Evolutionary conservation across 2,329 filamentous ascomycete genomes (phyloP), one percentile per base, ranked within the genome.

Genomic region (Aspergillus sp.): DNA sequence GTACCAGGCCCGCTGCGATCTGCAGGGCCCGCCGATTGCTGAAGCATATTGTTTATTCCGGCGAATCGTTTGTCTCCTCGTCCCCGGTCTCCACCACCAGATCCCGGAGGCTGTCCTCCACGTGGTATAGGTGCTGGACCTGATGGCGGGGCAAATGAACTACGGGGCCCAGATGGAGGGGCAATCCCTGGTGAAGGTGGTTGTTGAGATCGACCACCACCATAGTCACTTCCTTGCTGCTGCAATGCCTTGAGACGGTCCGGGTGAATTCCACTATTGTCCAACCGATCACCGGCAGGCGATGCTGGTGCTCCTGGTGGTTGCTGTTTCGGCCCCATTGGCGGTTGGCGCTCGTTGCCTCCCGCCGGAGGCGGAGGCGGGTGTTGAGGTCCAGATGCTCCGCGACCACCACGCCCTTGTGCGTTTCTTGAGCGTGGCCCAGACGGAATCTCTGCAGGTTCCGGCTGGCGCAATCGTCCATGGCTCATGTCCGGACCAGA

Each of bases 241-340:
- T 69, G 67, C 30, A 74, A 66, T 33, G 71, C 69, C 37, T 70
- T 73, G 41, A 79, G 61, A 33, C 78, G 72, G 56, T 79, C 78
- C 9, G 78, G 78, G 57, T 81, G 78, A 41, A 81, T 72, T 27
- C 76, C 75, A 19, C 67, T 62, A 13, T 67, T 61, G 32, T 74
- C 70, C 38, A 62, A 53, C 27, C 54, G 58, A 7, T 64, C 64
- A 9, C 60, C 44, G 25, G 63, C 60, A 5, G 67, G 60, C 37
- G 68, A 63, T 13, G 68, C 59, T 10, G 60, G 48, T n/a, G 33
- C 13, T 25, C 58, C 55, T n/a, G 61, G 35, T 37, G 60, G 46
- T 38, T 67, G 60, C 46, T 71, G 67, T 27, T 61, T 55, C 23
- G 73, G 71, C 4, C 73, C 72, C 22, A 67, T 72, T 7, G 73